Base-by-base conservation (phyloP, 352 stramenopile genomes). In the Pythium sp. region DNA sequence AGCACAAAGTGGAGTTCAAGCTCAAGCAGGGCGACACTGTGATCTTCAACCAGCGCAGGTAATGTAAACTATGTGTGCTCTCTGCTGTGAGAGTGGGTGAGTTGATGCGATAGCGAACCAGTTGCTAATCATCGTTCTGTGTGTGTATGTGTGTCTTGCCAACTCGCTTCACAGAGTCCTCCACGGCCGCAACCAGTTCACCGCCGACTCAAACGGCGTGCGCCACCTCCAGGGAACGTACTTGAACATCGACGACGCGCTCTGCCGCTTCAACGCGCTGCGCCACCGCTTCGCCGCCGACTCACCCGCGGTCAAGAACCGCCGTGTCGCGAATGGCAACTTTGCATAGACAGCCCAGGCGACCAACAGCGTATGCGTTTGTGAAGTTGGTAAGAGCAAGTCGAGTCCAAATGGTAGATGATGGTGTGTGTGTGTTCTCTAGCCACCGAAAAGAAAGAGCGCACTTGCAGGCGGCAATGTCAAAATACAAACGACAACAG, bases 191-290 rank as follows among this genome's bases (percentile, higher is more conserved):
- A 92, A 90, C 58, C 72, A 91, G 22, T 96, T 94, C 65, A 79
- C 75, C 5, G 68, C 85, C 38, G 78, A 72, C 36, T 91, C 85
- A n/a, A 83, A 83, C 56, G 86, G 85, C 32, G 76, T 91, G 47
- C 86, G 88, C 55, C 88, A 96, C 65, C 74, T 96, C 8, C 88
- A 96, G 67, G 88, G 88, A 66, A 93, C 86, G 3, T 96, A 96
- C 68, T 38, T 96, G 67, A 96, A 94, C 73, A 94, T 96, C 64
- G 88, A 96, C 67, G 87, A 96, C 71, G 88, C 85, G 32, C 65
- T 92, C n/a, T 94, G 84, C 46, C 82, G 87, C 66, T 96, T 89
- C 81, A 91, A 93, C 49, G 82, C 82, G 15, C 72, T 96, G 47
- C 80, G 82, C 49, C 69, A 84, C 20, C 81, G 80, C 64, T 84